Base-by-base conservation (phyloP, 306 rosid species). In the Begonia fuchsioides region DNA sequence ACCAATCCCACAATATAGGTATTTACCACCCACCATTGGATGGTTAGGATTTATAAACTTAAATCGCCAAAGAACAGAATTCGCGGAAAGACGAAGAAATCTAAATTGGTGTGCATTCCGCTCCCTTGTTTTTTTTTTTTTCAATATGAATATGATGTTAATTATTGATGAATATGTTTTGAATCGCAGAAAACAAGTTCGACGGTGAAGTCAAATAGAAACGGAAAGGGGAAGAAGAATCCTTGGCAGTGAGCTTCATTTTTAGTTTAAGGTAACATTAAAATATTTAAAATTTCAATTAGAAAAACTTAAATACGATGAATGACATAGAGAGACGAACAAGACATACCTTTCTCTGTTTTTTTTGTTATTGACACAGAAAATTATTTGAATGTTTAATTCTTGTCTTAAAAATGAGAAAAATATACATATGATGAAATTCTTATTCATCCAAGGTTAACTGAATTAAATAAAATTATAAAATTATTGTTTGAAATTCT, bases 21-120 rank as follows among this genome's bases (percentile, higher is more conserved):
- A 43, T 92, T 92, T 84, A 92, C 98, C 14, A 92, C 96, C 60
- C 98, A 92, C 77, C 98, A 92, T 66, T 92, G 98, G 98, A 92
- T 92, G 98, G 98, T 92, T 49, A 73, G 98, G 71, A 47, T 92
- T 54, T 92, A 82, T 93, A 92, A 92, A 76, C 60, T 92, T 72
- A 92, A 92, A 70, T 69, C 87, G 32, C 94, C 65, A 19, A 92
- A 55, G 83, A 92, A 92, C 76, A 72, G 98, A 74, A 75, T 92
- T 44, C 80, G 96, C 3, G 98, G 98, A 44, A 92, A 76, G 79
- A 51, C 45, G 12, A 87, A 79, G 59, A 92, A 92, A 64, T 68
- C 78, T 10, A 92, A 86, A 80, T 68, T 75, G 70, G 98, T 92
- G 75, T 0, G 77, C 52, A 49, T 26, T 26, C 35, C 35, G 7